Percentiles rank a stretch among this genome's conserved stretches.
These are phyloP conservation scores for Podospora tetraspora DNA, from an alignment of 495 filamentous ascomycete genomes.

Conservation along the genomic window DNA sequence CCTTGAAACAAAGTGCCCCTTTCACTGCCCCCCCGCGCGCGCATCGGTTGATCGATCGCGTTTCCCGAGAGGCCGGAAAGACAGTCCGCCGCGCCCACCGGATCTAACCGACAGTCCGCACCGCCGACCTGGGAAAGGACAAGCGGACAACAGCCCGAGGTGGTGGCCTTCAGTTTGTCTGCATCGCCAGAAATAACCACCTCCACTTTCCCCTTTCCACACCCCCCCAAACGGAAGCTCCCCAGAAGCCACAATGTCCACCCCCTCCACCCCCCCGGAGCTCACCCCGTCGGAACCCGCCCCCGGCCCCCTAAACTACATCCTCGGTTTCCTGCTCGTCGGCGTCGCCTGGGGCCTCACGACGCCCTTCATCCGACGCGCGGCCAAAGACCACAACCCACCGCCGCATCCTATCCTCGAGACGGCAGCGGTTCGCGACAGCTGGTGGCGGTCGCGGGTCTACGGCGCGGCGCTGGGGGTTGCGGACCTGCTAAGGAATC, in stretches of 20 bases:
- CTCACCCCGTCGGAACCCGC: slow-evolving; percentile 19
- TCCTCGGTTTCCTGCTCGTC: slow-evolving; percentile 85
- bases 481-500: slow-evolving; percentile 69
- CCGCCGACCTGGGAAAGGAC: neutral
- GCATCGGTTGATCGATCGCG: neutral
- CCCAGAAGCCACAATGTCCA: neutral
- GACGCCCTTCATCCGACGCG: slow-evolving; percentile 68
- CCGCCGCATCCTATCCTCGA: slow-evolving; percentile 47
- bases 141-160: neutral
- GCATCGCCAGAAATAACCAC: neutral
- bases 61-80: neutral
- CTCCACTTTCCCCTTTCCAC: neutral
- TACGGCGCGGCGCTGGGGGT: slow-evolving; percentile 63
- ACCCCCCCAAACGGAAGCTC: neutral
- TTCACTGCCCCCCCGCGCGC: neutral
- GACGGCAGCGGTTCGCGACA: slow-evolving; percentile 32
- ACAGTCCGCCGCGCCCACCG: neutral
- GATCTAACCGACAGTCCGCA: neutral
- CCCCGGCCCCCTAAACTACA: slow-evolving; percentile 65
- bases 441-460: slow-evolving; percentile 52
- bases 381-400: slow-evolving; percentile 54
- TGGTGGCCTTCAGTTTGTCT: too few species aligned
- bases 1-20: neutral
- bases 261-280: neutral
- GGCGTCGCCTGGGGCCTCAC: slow-evolving; percentile 79